Evolutionary conservation across 371 early-diverging fungal genomes (phyloP), one percentile per base, ranked within the genome.

Genomic region (Saksenaea oblongispora): DNA sequence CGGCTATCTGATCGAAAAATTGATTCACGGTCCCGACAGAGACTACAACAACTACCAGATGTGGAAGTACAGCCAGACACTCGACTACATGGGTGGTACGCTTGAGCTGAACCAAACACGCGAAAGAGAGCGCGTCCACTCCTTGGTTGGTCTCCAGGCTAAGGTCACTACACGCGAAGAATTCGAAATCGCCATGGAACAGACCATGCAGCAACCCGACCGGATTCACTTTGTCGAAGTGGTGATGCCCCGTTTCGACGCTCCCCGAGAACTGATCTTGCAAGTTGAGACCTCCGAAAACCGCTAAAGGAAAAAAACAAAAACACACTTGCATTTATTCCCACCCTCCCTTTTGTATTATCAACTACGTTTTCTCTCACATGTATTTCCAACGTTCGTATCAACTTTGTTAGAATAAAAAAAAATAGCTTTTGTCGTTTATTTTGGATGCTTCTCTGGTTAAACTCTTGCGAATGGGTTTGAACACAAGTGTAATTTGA

Each of bases 1-100:
- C 18, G 86, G 84, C 22, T 85, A 84, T 54, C 63, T 78, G 1
- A 83, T 84, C 58, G 85, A 85, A 53, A 73, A 77, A 24, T 37
- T 78, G 9, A 79, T 85, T 26, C 84, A 84, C 63, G 86, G 80
- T 17, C 62, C 66, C 8, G 28, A 76, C 2, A 64, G 83, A 17
- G 36, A 66, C 5, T 85, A 85, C 63, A 85, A 84, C 61, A 70
- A 77, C 57, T 74, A 73, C 34, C 75, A 73, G 34, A 79, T 72
- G 72, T 84, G 84, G 84, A 54, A 76, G 3, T 84, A 83, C 58
- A 54, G 62, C 47, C 69, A 79, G 24, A 63, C 80, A 1, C 61
- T 84, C 1, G 67, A 73, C 4, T 83, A 72, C 66, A 76, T 80
- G 66, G 76, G 81, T 24, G 69, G 56, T 37, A 58, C 65, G 42